Conservation (phyloP, 2,329 filamentous ascomycete genomes). For the Chaetomiaceae sp. region DNA sequence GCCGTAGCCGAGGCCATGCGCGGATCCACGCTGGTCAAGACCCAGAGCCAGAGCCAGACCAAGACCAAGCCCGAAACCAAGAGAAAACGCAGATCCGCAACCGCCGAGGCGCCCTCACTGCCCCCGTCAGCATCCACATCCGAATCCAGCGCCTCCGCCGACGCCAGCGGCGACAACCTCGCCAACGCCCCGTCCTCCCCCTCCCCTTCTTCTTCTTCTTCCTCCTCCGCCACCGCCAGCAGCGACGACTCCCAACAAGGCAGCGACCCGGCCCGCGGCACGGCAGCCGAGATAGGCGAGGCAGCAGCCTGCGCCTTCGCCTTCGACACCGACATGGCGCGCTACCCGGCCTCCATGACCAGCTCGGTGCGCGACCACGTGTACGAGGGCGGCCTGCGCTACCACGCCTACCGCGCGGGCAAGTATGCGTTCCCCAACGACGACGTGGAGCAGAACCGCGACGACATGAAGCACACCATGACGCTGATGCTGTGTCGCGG, state of each 20-base stretch:
- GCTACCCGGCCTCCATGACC: conserved; percentile 30
- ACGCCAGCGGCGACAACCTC: neutral
- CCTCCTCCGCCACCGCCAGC: neutral
- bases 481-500: conserved; percentile 35
- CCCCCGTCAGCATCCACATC: neutral
- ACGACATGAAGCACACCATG: conserved; percentile 40
- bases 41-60: neutral
- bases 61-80: neutral
- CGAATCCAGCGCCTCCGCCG: neutral
- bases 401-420: conserved; percentile 35
- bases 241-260: neutral
- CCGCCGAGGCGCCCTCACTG: too few species aligned
- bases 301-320: neutral
- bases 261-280: too few species aligned
- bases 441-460: conserved; percentile 39
- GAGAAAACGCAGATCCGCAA: too few species aligned
- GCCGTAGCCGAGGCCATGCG: conserved; percentile 11
- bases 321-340: conserved; percentile 23
- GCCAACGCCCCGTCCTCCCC: neutral
- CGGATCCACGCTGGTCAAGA: neutral
- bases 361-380: conserved; percentile 31
- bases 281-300: too few species aligned
- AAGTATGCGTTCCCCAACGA: conserved; percentile 39
- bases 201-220: too few species aligned
- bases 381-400: conserved; percentile 34